Evolutionary conservation across 345 rosid genomes (phyloP), one percentile per base, ranked within the genome.

Genomic region (Lumnitzera littorea): DNA sequence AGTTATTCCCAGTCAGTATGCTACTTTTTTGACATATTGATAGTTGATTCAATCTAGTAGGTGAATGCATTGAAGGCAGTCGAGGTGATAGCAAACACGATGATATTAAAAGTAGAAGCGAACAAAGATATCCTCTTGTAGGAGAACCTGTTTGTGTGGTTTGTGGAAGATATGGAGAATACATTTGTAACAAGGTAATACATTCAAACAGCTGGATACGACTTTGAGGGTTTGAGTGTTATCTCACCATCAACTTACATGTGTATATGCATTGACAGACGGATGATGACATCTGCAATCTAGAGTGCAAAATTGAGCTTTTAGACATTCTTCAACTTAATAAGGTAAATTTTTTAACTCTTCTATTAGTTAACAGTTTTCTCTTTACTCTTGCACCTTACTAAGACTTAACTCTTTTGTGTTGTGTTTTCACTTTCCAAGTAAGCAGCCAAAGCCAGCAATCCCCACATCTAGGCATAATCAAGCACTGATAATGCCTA

Each of bases 91-190:
- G 15, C 13, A 50, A 50, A 65, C 47, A 25, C 13, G 51, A 57
- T 57, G 61, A 51, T 24, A 66, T 74, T 60, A 78, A 64, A 73
- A 59, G 69, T 36, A 76, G 81, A 73, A 62, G 68, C 29, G 82
- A 78, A 71, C 89, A 84, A 64, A 72, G 84, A 12, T 73, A 59
- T 73, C 86, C 94, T 62, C 55, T 71, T 56, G 73, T 78, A 2
- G 94, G 87, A 58, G 94, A 84, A 70, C 89, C 88, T 31, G 67
- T 76, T 70, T 84, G 94, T 69, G 75, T 84, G 17, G 72, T 84
- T 2, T 84, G 94, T 67, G 84, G 94, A 24, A 84, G 71, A 75
- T 87, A 78, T 17, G 94, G 94, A 57, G 90, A 87, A 75, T 87
- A 87, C 50, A 84, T 87, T 51, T 84, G 94, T 51, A 60, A 87